phyloP scores from a whole-genome alignment of 2,329 filamentous ascomycete genomes.

The Ceratocystis ficicola region DNA sequence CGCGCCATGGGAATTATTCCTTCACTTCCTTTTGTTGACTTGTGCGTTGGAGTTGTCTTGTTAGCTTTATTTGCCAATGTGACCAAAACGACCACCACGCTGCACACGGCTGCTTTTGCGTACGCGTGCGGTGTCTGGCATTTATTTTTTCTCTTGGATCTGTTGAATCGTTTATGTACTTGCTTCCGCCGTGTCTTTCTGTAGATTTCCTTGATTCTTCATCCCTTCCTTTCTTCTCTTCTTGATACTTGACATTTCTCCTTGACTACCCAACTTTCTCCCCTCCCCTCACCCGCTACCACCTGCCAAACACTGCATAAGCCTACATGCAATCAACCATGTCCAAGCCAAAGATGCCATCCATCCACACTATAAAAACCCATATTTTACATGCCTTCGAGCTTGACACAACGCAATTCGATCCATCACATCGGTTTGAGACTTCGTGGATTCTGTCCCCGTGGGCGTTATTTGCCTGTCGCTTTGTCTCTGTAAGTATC shows the following conservation, averaged over 20 bases:
- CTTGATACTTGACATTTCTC: neutral
- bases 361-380: neutral
- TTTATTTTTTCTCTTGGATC: neutral
- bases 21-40: constrained; percentile 3
- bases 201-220: neutral
- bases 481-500: constrained; percentile 41
- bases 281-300: neutral
- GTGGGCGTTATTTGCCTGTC: constrained; percentile 45
- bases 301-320: neutral
- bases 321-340: neutral
- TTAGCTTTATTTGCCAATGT: neutral
- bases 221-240: neutral
- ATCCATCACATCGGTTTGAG: constrained; percentile 54
- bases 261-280: neutral
- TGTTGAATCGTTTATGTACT: neutral
- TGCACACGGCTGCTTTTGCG: neutral
- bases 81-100: neutral
- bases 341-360: neutral
- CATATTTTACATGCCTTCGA: constrained; percentile 27
- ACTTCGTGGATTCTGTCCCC: constrained; percentile 74
- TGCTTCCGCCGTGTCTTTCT: neutral
- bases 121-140: neutral
- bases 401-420: constrained; percentile 36
- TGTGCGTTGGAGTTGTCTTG: neutral
- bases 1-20: neutral